Evolutionary conservation across 2,329 filamentous ascomycete genomes (phyloP).

Genomic region (Fusarium beomiforme): DNA sequence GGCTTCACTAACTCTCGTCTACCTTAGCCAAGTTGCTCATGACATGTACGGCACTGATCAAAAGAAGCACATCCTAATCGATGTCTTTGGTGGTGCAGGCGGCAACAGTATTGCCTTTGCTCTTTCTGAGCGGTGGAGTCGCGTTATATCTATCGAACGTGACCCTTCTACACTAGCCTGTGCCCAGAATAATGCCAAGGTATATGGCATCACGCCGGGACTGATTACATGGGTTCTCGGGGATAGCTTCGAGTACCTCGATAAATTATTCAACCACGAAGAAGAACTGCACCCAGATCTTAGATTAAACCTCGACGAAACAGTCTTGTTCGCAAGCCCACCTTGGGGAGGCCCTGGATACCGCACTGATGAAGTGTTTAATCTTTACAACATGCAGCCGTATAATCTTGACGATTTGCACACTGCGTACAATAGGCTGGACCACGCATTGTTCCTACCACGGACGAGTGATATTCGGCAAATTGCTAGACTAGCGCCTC

Average conservation of each 20-base stretch:
- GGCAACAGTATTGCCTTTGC: slow-evolving; percentile 98
- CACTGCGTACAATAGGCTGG: slow-evolving; percentile 66
- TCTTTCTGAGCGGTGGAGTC: slow-evolving; percentile 78
- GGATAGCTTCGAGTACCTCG: slow-evolving; percentile 83
- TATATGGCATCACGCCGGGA: slow-evolving; percentile 80
- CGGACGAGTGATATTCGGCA: slow-evolving; percentile 85
- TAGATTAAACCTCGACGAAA: slow-evolving; percentile 52
- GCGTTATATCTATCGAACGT: slow-evolving; percentile 89
- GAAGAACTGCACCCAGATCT: slow-evolving; percentile 52
- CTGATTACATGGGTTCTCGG: slow-evolving; percentile 86
- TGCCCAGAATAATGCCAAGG: slow-evolving; percentile 87
- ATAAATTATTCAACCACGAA: slow-evolving; percentile 52
- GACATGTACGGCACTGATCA: slow-evolving; percentile 71
- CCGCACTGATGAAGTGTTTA: slow-evolving; percentile 74
- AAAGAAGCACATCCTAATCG: slow-evolving; percentile 75
- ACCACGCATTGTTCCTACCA: slow-evolving; percentile 82
- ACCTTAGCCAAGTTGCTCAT: slow-evolving; percentile 79
- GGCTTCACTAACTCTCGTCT: background rate
- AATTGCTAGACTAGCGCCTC: slow-evolving; percentile 68
- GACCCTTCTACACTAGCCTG: slow-evolving; percentile 84
- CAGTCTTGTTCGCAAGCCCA: slow-evolving; percentile 66
- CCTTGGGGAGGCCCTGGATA: slow-evolving; percentile 70
- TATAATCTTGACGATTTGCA: slow-evolving; percentile 77
- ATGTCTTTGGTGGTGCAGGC: slow-evolving; percentile 90
- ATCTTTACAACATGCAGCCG: slow-evolving; percentile 86